Evolutionary conservation across 306 rosid species (phyloP).

Genomic region (Casuarina cunninghamiana): DNA sequence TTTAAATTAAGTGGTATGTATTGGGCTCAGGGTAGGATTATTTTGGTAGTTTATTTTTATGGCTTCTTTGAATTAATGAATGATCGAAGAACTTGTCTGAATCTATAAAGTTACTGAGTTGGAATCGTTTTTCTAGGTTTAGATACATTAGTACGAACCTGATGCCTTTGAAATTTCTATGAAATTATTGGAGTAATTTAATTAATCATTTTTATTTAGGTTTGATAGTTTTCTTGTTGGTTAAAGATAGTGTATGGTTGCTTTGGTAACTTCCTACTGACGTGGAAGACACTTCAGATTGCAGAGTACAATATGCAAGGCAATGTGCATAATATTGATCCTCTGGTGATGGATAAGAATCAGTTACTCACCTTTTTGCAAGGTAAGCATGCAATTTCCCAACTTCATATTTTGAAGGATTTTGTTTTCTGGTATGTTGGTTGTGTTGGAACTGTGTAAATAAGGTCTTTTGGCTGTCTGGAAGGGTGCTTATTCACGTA

Average conservation of each 20-base stretch:
- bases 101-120: neutral
- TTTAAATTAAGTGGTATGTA: neutral
- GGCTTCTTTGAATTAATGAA: neutral
- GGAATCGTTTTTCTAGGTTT: neutral
- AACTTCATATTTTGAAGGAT: slow-evolving; percentile 23
- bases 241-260: neutral
- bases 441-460: neutral
- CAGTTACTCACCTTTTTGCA: slow-evolving; percentile 65
- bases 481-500: slow-evolving; percentile 18
- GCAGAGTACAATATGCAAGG: slow-evolving; percentile 53
- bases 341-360: slow-evolving; percentile 59
- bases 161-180: neutral
- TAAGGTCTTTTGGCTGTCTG: slow-evolving; percentile 19
- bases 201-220: neutral
- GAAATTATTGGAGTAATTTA: neutral
- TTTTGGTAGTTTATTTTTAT: neutral
- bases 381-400: slow-evolving; percentile 45
- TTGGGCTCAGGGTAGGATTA: neutral
- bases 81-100: neutral
- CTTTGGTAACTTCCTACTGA: slow-evolving; percentile 25
- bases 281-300: slow-evolving; percentile 52
- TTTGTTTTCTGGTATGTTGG: neutral
- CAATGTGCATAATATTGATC: slow-evolving; percentile 46
- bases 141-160: neutral
- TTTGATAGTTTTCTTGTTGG: neutral